These are phyloP conservation scores for Puccinia hordei DNA, from an alignment of 1,284 basidiomycete species.

Conservation along the genomic window DNA sequence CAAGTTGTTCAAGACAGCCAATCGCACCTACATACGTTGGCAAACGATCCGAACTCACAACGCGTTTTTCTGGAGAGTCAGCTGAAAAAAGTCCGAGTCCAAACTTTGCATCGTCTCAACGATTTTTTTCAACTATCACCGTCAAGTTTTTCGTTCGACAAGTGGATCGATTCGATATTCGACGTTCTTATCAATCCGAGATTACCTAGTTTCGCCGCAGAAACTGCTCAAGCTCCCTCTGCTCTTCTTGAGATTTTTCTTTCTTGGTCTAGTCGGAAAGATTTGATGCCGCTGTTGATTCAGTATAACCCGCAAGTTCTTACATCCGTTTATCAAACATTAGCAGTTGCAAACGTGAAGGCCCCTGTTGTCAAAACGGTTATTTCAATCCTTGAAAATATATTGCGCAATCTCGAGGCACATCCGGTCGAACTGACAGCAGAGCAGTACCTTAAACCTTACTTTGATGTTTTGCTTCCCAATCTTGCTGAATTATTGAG, in stretches of 20 bases:
- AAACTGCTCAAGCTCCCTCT: conserved; percentile 91
- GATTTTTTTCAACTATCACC: conserved; percentile 75
- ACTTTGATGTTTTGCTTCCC: conserved; percentile 74
- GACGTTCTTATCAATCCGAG: conserved; percentile 77
- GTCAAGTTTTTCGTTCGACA: conserved; percentile 69
- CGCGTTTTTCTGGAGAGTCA: conserved; percentile 24
- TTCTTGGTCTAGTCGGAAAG: conserved; percentile 70
- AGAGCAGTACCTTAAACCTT: conserved; percentile 68
- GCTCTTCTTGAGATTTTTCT: conserved; percentile 84
- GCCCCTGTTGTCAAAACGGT: conserved; percentile 76
- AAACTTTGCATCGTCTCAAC: conserved; percentile 72
- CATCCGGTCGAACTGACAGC: conserved; percentile 61
- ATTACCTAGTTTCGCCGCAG: conserved; percentile 71
- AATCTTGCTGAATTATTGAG: conserved; percentile 66
- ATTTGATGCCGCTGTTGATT: conserved; percentile 69
- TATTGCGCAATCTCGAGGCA: conserved; percentile 66
- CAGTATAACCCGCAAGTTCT: conserved; percentile 72
- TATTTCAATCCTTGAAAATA: conserved; percentile 80
- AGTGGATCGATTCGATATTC: conserved; percentile 73
- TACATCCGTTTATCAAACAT: conserved; percentile 76
- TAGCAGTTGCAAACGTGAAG: conserved; percentile 82
- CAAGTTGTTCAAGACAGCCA: conserved; percentile 71
- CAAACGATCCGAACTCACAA: conserved; percentile 2
- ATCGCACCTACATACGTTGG: conserved; percentile 48
- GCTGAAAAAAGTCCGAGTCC: conserved; percentile 42